Conservation (phyloP, 345 rosid genomes). For the Firmiana major region DNA sequence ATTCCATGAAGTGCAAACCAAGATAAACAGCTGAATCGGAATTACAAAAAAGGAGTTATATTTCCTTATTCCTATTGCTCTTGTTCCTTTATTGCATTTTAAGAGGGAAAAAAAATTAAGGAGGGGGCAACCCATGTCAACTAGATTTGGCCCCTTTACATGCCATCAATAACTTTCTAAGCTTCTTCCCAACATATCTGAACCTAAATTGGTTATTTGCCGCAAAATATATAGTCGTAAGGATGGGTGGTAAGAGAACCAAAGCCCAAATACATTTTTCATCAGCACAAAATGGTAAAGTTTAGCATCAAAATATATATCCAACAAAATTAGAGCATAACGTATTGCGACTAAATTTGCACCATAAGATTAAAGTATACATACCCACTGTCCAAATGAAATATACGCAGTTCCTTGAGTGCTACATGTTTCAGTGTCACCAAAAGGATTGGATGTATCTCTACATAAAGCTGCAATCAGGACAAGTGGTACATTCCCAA, state of each 20-base stretch:
- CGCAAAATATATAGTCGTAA: not conserved
- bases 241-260: not conserved
- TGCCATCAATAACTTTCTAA: not conserved
- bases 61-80: not conserved
- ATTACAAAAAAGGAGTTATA: not conserved
- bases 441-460: slow-evolving; percentile 83
- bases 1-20: not conserved
- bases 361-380: slow-evolving; percentile 6
- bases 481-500: slow-evolving; percentile 98
- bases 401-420: slow-evolving; percentile 95
- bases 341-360: not conserved
- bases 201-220: not conserved
- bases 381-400: slow-evolving; percentile 98
- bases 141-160: not conserved
- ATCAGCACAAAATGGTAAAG: not conserved
- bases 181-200: not conserved
- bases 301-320: not conserved
- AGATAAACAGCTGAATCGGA: not conserved
- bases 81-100: not conserved
- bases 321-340: not conserved
- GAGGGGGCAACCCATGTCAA: not conserved
- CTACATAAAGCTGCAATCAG: slow-evolving; percentile 88
- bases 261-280: not conserved
- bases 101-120: no score
- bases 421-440: slow-evolving; percentile 72